A percentile compares a stretch with the other conserved stretches of the same genome.
phyloP scores from a whole-genome alignment of 2,329 filamentous ascomycete species.

The Rhytidhysteron rufulum region DNA sequence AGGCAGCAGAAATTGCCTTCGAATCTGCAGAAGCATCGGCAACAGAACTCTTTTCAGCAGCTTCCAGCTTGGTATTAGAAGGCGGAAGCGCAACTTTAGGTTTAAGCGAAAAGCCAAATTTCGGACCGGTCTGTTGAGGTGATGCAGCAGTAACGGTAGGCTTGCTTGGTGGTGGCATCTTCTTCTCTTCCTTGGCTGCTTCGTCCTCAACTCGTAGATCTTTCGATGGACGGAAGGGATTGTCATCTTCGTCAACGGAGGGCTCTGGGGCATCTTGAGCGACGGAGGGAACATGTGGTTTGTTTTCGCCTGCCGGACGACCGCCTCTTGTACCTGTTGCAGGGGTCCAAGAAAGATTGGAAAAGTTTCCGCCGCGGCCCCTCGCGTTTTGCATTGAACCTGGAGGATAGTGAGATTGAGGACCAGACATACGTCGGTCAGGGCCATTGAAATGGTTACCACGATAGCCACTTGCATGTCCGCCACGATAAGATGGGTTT shows the following conservation, averaged over 20 bases:
- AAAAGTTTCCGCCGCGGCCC: constrained; percentile 57
- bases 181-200: constrained; percentile 47
- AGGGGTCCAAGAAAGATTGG: constrained; percentile 69
- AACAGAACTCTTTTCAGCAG: constrained; percentile 26
- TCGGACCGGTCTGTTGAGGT: constrained; percentile 51
- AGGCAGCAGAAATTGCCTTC: constrained; percentile 36
- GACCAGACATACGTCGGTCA: constrained; percentile 41
- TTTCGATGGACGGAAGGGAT: constrained; percentile 61
- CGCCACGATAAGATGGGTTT: constrained; percentile 49
- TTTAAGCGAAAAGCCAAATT: constrained; percentile 94
- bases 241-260: constrained; percentile 53
- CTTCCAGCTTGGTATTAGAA: constrained; percentile 41
- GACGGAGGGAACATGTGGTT: constrained; percentile 20
- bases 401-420: constrained; percentile 45
- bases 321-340: constrained; percentile 53
- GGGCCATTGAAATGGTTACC: constrained; percentile 53
- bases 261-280: constrained; percentile 18
- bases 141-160: constrained; percentile 54
- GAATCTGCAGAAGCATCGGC: constrained; percentile 41
- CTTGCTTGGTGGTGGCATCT: constrained; percentile 54
- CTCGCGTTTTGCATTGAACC: constrained; percentile 43
- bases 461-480: constrained; percentile 51
- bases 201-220: constrained; percentile 64
- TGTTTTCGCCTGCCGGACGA: constrained; percentile 37
- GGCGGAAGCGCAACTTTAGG: constrained; percentile 57